A percentile compares a stretch with the other conserved stretches of the same genome.
Evolutionary conservation across 768 basidiomycete species (phyloP).

Genomic region (Macrolepiota fuliginosa): DNA sequence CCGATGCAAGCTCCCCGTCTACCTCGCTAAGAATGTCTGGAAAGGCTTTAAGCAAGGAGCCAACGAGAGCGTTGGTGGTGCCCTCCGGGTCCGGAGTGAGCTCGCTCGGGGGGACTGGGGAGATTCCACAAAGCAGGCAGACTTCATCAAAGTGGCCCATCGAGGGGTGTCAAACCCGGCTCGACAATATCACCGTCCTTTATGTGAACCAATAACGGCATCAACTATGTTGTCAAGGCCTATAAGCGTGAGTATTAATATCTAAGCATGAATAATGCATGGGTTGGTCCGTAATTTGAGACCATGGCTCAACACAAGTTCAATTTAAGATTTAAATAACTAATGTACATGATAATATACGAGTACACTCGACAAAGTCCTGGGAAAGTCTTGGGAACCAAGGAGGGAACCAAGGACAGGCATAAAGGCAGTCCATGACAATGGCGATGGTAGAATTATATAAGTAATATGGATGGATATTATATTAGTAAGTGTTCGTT

Average conservation of each 20-base stretch:
- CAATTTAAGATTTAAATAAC: not conserved
- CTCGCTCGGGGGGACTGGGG: slow-evolving; percentile 2
- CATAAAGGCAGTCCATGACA: not conserved
- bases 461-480: not conserved
- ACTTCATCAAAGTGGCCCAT: slow-evolving; percentile 13
- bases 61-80: not conserved
- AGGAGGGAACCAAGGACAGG: not conserved
- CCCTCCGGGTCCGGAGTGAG: not conserved
- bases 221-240: too few species aligned
- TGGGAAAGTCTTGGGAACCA: not conserved
- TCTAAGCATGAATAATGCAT: too few species aligned
- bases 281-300: too few species aligned
- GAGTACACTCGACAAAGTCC: not conserved
- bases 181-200: not conserved
- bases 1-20: not conserved
- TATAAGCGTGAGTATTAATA: too few species aligned
- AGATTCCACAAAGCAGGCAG: slow-evolving; percentile 12
- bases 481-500: slow-evolving; percentile 1
- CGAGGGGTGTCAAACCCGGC: not conserved
- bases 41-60: not conserved
- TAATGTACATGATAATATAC: not conserved
- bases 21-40: slow-evolving; percentile 1
- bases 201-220: too few species aligned
- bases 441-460: not conserved
- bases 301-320: not conserved